These are phyloP conservation scores for Aspergillus biplanus DNA, from an alignment of 495 filamentous ascomycete genomes.

Conservation along the genomic window DNA sequence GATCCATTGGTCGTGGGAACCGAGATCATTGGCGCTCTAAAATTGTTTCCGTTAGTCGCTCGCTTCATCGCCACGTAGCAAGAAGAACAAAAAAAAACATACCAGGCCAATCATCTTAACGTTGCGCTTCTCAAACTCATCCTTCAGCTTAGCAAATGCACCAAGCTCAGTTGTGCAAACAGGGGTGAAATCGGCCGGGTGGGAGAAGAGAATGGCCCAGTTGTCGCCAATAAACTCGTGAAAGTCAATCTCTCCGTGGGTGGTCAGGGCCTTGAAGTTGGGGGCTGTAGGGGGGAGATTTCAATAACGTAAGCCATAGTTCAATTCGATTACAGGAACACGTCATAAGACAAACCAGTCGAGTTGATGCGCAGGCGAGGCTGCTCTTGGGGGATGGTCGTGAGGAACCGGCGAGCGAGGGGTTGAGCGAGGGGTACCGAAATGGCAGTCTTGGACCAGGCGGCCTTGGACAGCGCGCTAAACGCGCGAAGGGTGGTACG, in stretches of 20 bases:
- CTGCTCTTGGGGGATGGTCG: conserved; percentile 49
- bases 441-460: conserved; percentile 27
- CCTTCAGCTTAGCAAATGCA: conserved; percentile 65
- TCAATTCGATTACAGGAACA: not conserved
- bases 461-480: conserved; percentile 29
- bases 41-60: conserved; percentile 10
- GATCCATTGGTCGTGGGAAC: conserved; percentile 64
- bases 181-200: conserved; percentile 72
- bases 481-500: conserved; percentile 35
- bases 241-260: conserved; percentile 69
- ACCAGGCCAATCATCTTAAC: conserved; percentile 71
- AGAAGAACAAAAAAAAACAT: conserved; percentile 9
- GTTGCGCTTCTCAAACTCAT: conserved; percentile 62
- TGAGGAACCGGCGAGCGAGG: conserved; percentile 37
- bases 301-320: not conserved
- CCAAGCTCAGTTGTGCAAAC: conserved; percentile 74
- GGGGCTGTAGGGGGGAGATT: conserved; percentile 42
- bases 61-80: not conserved
- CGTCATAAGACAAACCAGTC: conserved; percentile 36
- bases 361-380: conserved; percentile 64
- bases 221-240: conserved; percentile 60
- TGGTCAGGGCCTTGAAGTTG: conserved; percentile 68
- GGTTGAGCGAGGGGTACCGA: conserved; percentile 34
- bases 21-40: conserved; percentile 60
- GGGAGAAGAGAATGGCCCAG: conserved; percentile 70